Conservation (phyloP, 1,284 basidiomycete species). For the Moesziomyces aphidis region DNA sequence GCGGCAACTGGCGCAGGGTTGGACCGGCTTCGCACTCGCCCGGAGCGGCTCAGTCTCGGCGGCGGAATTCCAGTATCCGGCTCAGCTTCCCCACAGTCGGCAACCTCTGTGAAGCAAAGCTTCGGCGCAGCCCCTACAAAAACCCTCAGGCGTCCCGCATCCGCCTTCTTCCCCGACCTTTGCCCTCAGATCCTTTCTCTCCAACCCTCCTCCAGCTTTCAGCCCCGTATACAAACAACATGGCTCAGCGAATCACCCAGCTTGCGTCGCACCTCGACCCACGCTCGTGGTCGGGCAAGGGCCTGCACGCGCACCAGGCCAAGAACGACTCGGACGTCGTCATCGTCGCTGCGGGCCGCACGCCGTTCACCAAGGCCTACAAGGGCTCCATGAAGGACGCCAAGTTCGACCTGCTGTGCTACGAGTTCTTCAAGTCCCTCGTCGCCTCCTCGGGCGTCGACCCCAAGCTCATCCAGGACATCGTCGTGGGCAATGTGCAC, state of each 20-base stretch:
- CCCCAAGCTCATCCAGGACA: constrained; percentile 79
- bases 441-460: constrained; percentile 76
- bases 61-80: constrained; percentile 2
- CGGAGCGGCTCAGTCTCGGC: constrained; percentile 7
- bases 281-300: constrained; percentile 58
- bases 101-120: neutral
- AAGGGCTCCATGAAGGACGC: constrained; percentile 85
- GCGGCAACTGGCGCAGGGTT: constrained; percentile 25
- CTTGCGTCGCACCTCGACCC: constrained; percentile 63
- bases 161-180: constrained; percentile 1
- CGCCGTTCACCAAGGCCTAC: constrained; percentile 79
- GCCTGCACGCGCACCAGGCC: constrained; percentile 49
- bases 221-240: constrained; percentile 9
- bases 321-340: constrained; percentile 71
- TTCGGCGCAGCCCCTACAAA: constrained; percentile 12
- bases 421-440: constrained; percentile 71
- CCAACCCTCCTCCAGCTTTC: neutral
- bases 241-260: constrained; percentile 56
- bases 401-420: constrained; percentile 39
- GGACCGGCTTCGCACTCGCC: neutral
- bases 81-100: constrained; percentile 22
- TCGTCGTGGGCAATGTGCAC: constrained; percentile 74
- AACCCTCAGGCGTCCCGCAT: neutral
- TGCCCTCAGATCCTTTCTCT: neutral
- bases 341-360: constrained; percentile 84